phyloP scores from a whole-genome alignment of 805 yeast species.

The Hanseniaspora hatyaiensis region DNA sequence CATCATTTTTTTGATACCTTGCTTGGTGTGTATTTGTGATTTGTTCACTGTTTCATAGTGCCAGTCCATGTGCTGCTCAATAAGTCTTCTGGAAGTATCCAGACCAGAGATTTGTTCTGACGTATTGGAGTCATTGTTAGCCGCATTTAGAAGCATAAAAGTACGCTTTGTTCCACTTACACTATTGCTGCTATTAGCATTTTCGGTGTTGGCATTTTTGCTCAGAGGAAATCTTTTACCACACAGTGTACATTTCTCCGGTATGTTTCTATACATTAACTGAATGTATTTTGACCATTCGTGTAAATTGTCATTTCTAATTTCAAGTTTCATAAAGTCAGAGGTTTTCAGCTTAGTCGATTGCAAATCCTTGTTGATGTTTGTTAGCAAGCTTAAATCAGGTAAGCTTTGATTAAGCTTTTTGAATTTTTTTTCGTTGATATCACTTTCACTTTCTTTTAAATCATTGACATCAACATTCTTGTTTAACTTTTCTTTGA shows the following conservation, averaged over 20 bases:
- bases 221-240: conserved; percentile 67
- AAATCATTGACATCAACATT: no score
- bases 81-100: conserved; percentile 17
- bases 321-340: conserved; percentile 23
- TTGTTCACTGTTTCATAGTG: conserved; percentile 53
- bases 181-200: not conserved
- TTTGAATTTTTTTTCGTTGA: not conserved
- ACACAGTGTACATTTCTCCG: conserved; percentile 79
- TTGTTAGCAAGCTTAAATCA: conserved; percentile 3
- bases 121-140: conserved; percentile 71
- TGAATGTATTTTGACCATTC: conserved; percentile 25
- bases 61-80: conserved; percentile 33
- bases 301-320: conserved; percentile 24
- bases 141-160: conserved; percentile 37
- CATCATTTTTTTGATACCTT: conserved; percentile 16
- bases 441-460: not conserved
- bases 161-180: conserved; percentile 46
- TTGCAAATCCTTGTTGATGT: conserved; percentile 13
- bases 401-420: conserved; percentile 4
- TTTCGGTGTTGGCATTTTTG: conserved; percentile 33
- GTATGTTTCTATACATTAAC: conserved; percentile 32
- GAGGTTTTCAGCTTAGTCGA: conserved; percentile 1
- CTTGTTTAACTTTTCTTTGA: not conserved
- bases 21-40: conserved; percentile 24
- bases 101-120: conserved; percentile 31